Evolutionary conservation across 2,329 filamentous ascomycete species (phyloP).

Genomic region (Ilyonectria robusta): DNA sequence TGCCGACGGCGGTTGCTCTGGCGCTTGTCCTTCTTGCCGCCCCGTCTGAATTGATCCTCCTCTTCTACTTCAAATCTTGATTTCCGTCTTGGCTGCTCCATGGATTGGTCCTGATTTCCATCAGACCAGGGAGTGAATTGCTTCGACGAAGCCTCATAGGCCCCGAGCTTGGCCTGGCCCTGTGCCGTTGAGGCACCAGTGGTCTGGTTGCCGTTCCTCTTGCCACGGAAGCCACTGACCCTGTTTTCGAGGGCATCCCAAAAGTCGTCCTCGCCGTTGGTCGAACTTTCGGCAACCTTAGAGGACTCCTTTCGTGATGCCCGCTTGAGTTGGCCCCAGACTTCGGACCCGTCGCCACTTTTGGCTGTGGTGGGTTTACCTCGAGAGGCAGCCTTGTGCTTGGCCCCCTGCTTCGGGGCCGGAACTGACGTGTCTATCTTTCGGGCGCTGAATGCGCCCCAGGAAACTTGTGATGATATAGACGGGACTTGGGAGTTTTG

Average conservation of each 20-base stretch:
- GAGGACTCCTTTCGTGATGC: slow-evolving; percentile 20
- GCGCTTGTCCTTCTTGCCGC: slow-evolving; percentile 47
- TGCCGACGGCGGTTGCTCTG: slow-evolving; percentile 40
- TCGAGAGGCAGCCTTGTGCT: background rate
- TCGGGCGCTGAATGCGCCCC: slow-evolving; percentile 45
- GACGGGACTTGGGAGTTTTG: slow-evolving; percentile 6
- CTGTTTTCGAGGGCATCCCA: slow-evolving; percentile 45
- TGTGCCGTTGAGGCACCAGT: background rate
- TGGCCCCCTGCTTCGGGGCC: slow-evolving; percentile 2
- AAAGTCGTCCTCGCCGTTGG: slow-evolving; percentile 29
- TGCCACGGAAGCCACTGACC: slow-evolving; percentile 39
- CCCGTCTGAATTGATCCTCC: slow-evolving; percentile 31
- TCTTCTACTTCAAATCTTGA: slow-evolving; percentile 52
- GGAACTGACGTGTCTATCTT: slow-evolving; percentile 41
- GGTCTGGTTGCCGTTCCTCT: slow-evolving; percentile 10
- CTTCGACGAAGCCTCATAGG: background rate
- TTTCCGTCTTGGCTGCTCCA: slow-evolving; percentile 44
- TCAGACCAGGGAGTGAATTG: slow-evolving; percentile 8
- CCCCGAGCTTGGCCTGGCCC: background rate
- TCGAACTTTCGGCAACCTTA: slow-evolving; percentile 4
- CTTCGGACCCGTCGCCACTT: slow-evolving; percentile 16
- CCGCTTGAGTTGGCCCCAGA: slow-evolving; percentile 47
- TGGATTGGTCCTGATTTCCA: slow-evolving; percentile 19
- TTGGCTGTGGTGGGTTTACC: slow-evolving; percentile 2
- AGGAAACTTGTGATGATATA: slow-evolving; percentile 21